phyloP scores from a whole-genome alignment of 768 basidiomycete genomes.

The Rossbeevera mucosa region DNA sequence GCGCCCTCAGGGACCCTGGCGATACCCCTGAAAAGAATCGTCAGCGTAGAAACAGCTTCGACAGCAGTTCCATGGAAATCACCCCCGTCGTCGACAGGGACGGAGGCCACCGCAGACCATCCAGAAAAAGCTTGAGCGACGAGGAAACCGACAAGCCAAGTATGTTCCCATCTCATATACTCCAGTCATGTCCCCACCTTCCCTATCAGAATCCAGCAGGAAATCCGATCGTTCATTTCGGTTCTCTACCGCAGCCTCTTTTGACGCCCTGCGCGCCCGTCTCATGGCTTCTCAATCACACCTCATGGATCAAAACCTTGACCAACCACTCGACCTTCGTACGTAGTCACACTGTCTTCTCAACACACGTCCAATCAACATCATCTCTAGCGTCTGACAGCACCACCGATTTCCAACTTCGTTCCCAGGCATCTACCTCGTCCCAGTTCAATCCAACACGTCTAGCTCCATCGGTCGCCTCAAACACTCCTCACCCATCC shows the following conservation, averaged over 20 bases:
- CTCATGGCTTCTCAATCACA: slow-evolving; percentile 37
- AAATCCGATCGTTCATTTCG: slow-evolving; percentile 36
- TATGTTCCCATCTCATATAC: slow-evolving; percentile 32
- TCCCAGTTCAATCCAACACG: slow-evolving; percentile 38
- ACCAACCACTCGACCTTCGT: slow-evolving; percentile 35
- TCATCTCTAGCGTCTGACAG: slow-evolving; percentile 15
- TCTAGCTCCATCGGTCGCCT: slow-evolving; percentile 43
- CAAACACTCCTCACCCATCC: slow-evolving; percentile 50
- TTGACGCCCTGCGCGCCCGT: slow-evolving; percentile 44
- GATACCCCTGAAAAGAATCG: slow-evolving; percentile 56
- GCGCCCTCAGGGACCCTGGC: slow-evolving; percentile 58
- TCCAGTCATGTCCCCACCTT: slow-evolving; percentile 3
- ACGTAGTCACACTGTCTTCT: slow-evolving; percentile 13
- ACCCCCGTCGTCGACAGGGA: slow-evolving; percentile 44
- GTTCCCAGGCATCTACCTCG: slow-evolving; percentile 26
- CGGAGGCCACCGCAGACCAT: slow-evolving; percentile 42
- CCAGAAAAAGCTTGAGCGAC: slow-evolving; percentile 60
- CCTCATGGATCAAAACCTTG: slow-evolving; percentile 34
- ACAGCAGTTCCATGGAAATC: slow-evolving; percentile 54
- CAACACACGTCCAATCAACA: slow-evolving; percentile 7
- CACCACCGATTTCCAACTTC: slow-evolving; percentile 14
- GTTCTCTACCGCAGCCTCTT: slow-evolving; percentile 43
- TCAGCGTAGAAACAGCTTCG: slow-evolving; percentile 55
- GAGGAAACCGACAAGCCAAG: slow-evolving; percentile 59
- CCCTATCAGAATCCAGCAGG: slow-evolving; percentile 20